Base-by-base conservation (phyloP, 2,329 filamentous ascomycete genomes). In the Claviceps sp. region DNA sequence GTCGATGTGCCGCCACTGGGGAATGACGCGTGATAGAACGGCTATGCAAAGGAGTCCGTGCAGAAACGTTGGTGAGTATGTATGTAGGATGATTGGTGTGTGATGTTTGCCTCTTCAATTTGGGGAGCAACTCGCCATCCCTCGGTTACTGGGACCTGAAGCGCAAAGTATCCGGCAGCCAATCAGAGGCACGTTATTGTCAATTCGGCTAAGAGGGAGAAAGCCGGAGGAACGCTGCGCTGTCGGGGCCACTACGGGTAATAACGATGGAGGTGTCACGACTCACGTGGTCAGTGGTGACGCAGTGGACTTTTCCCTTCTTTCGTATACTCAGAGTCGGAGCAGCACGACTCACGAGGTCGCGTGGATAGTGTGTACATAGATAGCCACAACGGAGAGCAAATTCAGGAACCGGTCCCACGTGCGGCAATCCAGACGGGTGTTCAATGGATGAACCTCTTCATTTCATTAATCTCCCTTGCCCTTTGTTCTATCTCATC, bases 151-250 rank as follows among this genome's bases (percentile, higher is more conserved):
- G 42, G 54, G 41, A 50, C 38, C 43, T 50, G 48, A 37, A 48
- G 44, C 38, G 43, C 18, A 51, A n/a, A 47, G 45, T 49, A 37
- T 50, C 51, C 51, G 51, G 22, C 14, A 41, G 34, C 55, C 55
- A 57, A 57, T 57, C 54, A 57, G 52, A 42, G 48, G 14, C 45
- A 42, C 18, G 51, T 37, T 55, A 63, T 65, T 65, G 56, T 61
- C 56, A 65, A 62, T 59, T 64, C 61, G 60, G 61, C 61, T 62
- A 58, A 53, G 55, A 56, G 55, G 56, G 59, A 58, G 56, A 59
- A 57, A 61, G 55, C 59, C 60, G 62, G 63, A 56, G 20, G 8
- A 18, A 48, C 22, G 48, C 44, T 43, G 47, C 50, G 48, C 42
- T 43, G 37, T 34, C 53, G 50, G 50, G 42, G 5, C 24, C 37